phyloP scores from a whole-genome alignment of 2,329 filamentous ascomycete species.

The Didymella sp. region DNA sequence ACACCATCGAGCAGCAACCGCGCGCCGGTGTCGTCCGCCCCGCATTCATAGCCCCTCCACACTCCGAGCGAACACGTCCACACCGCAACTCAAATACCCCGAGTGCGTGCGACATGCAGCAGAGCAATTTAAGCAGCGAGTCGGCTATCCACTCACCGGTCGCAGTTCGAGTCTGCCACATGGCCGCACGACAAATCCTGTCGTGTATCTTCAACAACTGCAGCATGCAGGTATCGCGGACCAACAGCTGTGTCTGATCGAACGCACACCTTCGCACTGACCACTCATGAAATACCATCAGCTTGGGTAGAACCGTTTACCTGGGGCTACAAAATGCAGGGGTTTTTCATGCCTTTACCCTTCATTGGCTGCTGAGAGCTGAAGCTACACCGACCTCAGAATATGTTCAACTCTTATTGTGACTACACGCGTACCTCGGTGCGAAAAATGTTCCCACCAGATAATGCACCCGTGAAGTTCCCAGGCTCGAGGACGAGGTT shows the following conservation, averaged over 20 bases:
- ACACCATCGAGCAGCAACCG: conserved; percentile 2
- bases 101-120: conserved; percentile 12
- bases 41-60: conserved; percentile 7
- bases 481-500: not conserved
- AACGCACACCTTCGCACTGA: conserved; percentile 13
- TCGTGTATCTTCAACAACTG: conserved; percentile 9
- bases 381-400: conserved; percentile 16
- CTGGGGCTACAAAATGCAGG: conserved; percentile 18
- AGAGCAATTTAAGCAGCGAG: conserved; percentile 7
- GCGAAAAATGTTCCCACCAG: not conserved
- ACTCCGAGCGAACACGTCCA: conserved; percentile 13
- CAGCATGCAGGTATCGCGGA: not conserved
- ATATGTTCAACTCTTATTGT: conserved; percentile 18
- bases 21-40: conserved; percentile 11
- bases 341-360: conserved; percentile 9
- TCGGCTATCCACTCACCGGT: conserved; percentile 7
- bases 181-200: conserved; percentile 9
- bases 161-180: conserved; percentile 6
- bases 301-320: conserved; percentile 15
- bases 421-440: conserved; percentile 11
- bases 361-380: conserved; percentile 14
- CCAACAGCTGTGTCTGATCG: conserved; percentile 8
- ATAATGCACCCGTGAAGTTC: not conserved
- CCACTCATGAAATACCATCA: conserved; percentile 8
- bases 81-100: conserved; percentile 18